Evolutionary conservation across 2,329 filamentous ascomycete species (phyloP), one percentile per base, ranked within the genome.

Genomic region (Pseudogymnoascus pannorum): DNA sequence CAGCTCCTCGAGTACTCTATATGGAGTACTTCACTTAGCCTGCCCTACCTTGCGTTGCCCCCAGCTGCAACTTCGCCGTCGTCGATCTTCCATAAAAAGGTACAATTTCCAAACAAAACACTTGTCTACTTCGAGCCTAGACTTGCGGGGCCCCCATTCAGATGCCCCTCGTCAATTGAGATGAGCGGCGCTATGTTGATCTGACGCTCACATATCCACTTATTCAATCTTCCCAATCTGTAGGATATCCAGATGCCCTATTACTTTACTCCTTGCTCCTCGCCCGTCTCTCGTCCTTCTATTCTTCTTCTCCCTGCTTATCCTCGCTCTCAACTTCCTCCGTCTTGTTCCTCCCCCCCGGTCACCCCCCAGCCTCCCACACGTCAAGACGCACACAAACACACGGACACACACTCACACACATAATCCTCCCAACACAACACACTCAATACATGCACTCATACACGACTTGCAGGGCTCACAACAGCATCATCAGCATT

Each of bases 401-500:
- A 48, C 40, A 48, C 40, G 40, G 40, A 48, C 40, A 48, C 40
- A 48, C 40, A 48, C 20, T 24, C 40, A 48, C 40, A 48, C 42
- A 48, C 42, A 48, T 22, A 48, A 48, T 48, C 14, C 8, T 48
- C 42, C 42, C 42, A 48, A 48, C 42, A 48, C 42, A 48, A 48
- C 54, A 33, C 29, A 33, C 54, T 35, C 54, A 33, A 58, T 38
- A 20, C 29, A 36, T 48, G 14, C 16, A 38, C 58, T 38, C 18
- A 26, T 29, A 40, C 44, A 42, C 36, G 29, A 44, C 58, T 40
- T 31, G 58, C 58, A 38, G 36, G 31, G 44, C 36, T 48, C 29
- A 29, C 44, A 60, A 38, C 36, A 57, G 58, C 33, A 60, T 29
- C 36, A 42, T 48, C 36, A 60, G 36, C 58, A 60, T 48, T 51